Evolutionary conservation across 2,329 filamentous ascomycete species (phyloP), one percentile per base, ranked within the genome.

Genomic region (Phyllosticta ampelicida): DNA sequence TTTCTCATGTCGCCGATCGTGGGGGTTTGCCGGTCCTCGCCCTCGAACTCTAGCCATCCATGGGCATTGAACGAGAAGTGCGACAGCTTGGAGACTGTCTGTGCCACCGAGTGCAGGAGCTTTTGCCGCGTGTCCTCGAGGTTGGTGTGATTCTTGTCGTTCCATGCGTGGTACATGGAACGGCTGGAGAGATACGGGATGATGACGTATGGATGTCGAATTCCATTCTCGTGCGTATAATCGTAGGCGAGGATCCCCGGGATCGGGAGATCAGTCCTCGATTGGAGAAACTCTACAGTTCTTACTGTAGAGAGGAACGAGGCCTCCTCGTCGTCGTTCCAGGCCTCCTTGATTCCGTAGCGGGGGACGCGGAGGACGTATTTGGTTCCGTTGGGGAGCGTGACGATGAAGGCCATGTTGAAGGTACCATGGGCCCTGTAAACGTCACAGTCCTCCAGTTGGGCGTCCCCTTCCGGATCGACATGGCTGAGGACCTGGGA

Each of bases 171-270:
- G 19, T 26, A 48, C 3, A 63, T 61, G 5, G 60, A 44, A 0
- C 55, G 53, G n/a, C 65, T 65, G 5, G 58, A 1, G 3, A 66
- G 11, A 44, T 54, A 57, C 26, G 56, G 60, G 62, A 64, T 63
- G 11, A 66, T 48, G 13, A 65, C 62, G 48, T 61, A 66, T 10
- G 65, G 65, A 10, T 60, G 60, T 2, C 58, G 50, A 28, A 66
- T 60, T 3, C 23, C 29, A 44, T 65, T 67, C 6, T 62, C 21
- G 10, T 61, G 19, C 6, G 54, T 51, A 1, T 52, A 30, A 29
- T 65, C 60, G 36, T 61, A 66, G 9, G 55, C 60, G 19, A 65
- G 23, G 48, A 65, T 52, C 9, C 58, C 51, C 2, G 65, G 64
- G 1, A 66, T 55, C 1, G 63, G 65, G 9, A 62, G 56, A 5